Percentiles rank a stretch among this genome's conserved stretches.
phyloP scores from a whole-genome alignment of 2,329 filamentous ascomycete genomes.

The Westerdykella aurantiaca region DNA sequence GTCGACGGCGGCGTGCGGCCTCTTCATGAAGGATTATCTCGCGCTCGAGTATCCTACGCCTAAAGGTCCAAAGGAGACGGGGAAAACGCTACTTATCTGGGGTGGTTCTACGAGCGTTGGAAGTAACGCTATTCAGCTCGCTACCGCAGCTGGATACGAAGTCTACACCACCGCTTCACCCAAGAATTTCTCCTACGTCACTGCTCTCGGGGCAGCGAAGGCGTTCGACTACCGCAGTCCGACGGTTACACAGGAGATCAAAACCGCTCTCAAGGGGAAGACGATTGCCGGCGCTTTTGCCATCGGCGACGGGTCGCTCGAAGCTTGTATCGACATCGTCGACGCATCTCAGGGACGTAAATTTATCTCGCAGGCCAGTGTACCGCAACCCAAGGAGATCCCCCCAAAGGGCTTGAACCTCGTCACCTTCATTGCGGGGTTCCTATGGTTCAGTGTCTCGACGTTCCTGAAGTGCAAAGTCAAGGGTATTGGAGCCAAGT shows the following conservation, averaged over 20 bases:
- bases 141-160: constrained; percentile 39
- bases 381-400: constrained; percentile 2
- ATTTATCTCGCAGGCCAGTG: constrained; percentile 9
- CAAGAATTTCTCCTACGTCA: constrained; percentile 43
- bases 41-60: constrained; percentile 1
- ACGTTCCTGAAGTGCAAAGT: constrained; percentile 8
- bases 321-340: constrained; percentile 10
- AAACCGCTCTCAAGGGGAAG: constrained; percentile 29
- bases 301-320: constrained; percentile 13
- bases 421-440: constrained; percentile 4
- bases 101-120: constrained; percentile 47
- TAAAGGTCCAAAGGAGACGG: constrained; percentile 18
- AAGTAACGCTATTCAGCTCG: constrained; percentile 45
- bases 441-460: constrained; percentile 7
- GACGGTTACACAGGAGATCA: constrained; percentile 29
- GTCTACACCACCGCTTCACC: constrained; percentile 44
- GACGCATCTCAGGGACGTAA: constrained; percentile 7
- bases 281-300: constrained; percentile 35
- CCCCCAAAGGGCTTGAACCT: constrained; percentile 5
- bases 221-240: constrained; percentile 47
- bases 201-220: constrained; percentile 41
- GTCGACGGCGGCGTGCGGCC: too few relatives aligned
- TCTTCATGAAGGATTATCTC: too few relatives aligned
- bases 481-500: constrained; percentile 8
- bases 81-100: constrained; percentile 38